Evolutionary conservation across 257 asterid species (phyloP).

Genomic region (Solanum medicagineum): DNA sequence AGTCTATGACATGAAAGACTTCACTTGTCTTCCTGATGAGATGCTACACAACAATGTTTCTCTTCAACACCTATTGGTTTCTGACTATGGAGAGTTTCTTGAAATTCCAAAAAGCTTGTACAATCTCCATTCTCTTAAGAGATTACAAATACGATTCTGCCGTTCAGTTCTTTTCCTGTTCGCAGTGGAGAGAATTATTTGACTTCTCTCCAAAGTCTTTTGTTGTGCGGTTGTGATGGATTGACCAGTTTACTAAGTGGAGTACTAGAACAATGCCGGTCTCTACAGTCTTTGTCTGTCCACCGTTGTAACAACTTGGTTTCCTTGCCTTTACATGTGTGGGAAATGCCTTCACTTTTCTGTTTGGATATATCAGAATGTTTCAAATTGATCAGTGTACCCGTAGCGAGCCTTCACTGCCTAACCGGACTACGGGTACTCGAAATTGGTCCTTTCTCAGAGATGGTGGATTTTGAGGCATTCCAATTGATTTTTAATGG

Average conservation of each 20-base stretch:
- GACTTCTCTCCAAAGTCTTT: not conserved
- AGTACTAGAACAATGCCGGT: not conserved
- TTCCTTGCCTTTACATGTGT: not conserved
- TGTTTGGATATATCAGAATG: fast-evolving
- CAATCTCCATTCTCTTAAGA: not conserved
- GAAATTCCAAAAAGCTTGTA: constrained; percentile 4
- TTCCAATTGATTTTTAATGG: not conserved
- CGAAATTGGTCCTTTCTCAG: not conserved
- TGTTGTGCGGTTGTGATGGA: not conserved
- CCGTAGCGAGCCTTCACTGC: not conserved
- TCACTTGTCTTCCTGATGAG: not conserved
- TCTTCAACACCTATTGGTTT: not conserved
- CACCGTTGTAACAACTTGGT: not conserved
- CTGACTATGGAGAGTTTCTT: not conserved
- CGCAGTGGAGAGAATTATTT: not conserved
- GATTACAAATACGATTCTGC: not conserved
- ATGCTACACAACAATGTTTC: not conserved
- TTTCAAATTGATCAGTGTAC: not conserved
- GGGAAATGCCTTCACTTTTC: not conserved
- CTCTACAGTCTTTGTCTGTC: not conserved
- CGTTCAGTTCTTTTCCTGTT: not conserved
- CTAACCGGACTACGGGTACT: not conserved
- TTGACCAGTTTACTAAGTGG: constrained; percentile 1
- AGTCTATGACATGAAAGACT: fast-evolving
- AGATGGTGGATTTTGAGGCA: not conserved